Conservation (phyloP, 2,329 filamentous ascomycete species). For the Clonostachys rhizophaga region DNA sequence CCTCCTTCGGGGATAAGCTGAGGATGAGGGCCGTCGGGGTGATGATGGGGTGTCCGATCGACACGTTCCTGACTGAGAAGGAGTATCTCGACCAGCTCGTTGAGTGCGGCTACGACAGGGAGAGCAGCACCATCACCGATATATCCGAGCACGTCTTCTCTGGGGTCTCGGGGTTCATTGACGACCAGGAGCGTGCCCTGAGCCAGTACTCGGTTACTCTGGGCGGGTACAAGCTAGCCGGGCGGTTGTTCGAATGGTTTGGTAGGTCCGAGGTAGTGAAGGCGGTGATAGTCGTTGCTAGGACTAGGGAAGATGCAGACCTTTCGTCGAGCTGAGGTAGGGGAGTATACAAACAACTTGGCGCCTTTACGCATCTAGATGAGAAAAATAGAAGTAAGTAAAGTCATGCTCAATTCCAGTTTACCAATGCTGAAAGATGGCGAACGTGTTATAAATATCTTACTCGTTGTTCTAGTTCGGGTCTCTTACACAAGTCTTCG, state of each 20-base stretch:
- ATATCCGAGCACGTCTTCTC: conserved; percentile 48
- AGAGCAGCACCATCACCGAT: conserved; percentile 37
- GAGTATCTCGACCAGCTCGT: conserved; percentile 39
- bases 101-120: conserved; percentile 38
- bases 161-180: conserved; percentile 39
- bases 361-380: too few species aligned
- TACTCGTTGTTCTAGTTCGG: too few species aligned
- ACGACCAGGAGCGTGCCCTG: conserved; percentile 21
- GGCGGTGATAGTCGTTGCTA: conserved; percentile 25
- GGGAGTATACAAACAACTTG: too few species aligned
- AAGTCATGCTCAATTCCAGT: too few species aligned
- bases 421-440: too few species aligned
- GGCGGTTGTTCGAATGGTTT: conserved; percentile 31
- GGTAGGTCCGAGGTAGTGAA: conserved; percentile 22
- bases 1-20: conserved; percentile 18
- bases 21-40: conserved; percentile 35
- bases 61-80: conserved; percentile 38
- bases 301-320: neutral
- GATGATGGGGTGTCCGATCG: conserved; percentile 40
- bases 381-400: too few species aligned
- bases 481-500: too few species aligned
- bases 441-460: too few species aligned
- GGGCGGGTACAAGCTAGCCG: conserved; percentile 27
- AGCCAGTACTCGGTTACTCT: conserved; percentile 26
- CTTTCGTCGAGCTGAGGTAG: too few species aligned